Base-by-base conservation (phyloP, 352 stramenopile species). In the Pythium apleroticum region DNA sequence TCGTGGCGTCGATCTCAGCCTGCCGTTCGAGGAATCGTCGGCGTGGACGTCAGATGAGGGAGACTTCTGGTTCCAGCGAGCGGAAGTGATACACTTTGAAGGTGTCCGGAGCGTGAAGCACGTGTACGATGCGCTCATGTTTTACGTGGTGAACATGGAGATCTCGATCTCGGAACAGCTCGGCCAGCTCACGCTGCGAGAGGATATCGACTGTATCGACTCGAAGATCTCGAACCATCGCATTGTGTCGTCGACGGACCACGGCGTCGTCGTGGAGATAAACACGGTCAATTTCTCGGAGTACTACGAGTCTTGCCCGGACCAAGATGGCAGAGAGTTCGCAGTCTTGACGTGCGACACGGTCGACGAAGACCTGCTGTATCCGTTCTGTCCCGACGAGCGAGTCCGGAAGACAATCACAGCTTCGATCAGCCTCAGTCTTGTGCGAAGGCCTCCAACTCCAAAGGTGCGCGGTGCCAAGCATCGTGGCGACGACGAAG, bases 121-220 rank as follows among this genome's bases (percentile, higher is more conserved):
- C 35, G 77, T 87, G n/a, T 88, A 74, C 35, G 78, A 90, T 15
- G 68, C 74, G 12, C 60, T 85, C 9, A 52, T 76, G 11, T 77
- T 68, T 17, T 84, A 78, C 65, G 71, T 78, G 48, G 35, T 75
- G 15, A 86, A 83, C 31, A 78, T 88, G 69, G 77, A 90, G 57
- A 88, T 87, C 53, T 78, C 61, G 4, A 78, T 90, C 20, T 82
- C 77, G 3, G 77, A 85, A 54, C 52, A 69, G 15, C 50, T 89
- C 9, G 77, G 77, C 11, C 62, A 86, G 43, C 69, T 79, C 9
- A 86, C 77, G 25, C 46, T 88, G 14, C 72, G 75, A 0, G 78
- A 89, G 57, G 76, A 88, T 55, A 74, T 82, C 33, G 74, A 84
- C 27, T 59, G 64, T 11, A 68, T 75, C 12, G 67, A 70, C 17